A percentile compares a stretch with the other conserved stretches of the same genome.
Conservation (phyloP, 2,329 filamentous ascomycete species). For the Domatiomyces globalis region DNA sequence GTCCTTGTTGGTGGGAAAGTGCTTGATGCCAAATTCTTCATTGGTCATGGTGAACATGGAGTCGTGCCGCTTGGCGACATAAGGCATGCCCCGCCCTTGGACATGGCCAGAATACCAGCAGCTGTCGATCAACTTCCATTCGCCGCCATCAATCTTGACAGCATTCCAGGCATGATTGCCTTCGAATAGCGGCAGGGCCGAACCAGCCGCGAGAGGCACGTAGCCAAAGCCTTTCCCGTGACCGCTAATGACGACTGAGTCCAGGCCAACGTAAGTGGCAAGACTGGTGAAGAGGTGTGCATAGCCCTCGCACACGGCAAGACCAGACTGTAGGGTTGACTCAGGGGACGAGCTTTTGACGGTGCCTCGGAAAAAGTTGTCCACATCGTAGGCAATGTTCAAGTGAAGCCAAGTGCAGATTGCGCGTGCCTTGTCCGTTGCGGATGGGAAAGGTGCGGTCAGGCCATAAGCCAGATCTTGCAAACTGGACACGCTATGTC, state of each 20-base stretch:
- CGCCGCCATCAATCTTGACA: constrained; percentile 68
- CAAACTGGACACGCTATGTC: constrained; percentile 56
- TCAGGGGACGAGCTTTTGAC: constrained; percentile 55
- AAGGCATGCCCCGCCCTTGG: constrained; percentile 39
- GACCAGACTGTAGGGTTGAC: constrained; percentile 59
- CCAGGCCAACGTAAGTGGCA: constrained; percentile 63
- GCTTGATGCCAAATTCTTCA: constrained; percentile 63
- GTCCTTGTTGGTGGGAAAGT: constrained; percentile 57
- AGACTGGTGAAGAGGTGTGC: constrained; percentile 68
- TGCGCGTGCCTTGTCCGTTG: constrained; percentile 78
- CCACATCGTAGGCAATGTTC: constrained; percentile 74
- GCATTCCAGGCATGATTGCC: constrained; percentile 83
- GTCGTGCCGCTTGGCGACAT: constrained; percentile 55
- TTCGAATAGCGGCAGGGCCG: constrained; percentile 50
- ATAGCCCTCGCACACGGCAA: constrained; percentile 86
- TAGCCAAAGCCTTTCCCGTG: constrained; percentile 82
- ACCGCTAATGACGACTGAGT: constrained; percentile 59
- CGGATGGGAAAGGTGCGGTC: constrained; percentile 63
- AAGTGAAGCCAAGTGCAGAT: constrained; percentile 95
- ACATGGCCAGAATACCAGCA: constrained; percentile 86
- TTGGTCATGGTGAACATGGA: constrained; percentile 50
- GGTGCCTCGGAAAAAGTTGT: constrained; percentile 60
- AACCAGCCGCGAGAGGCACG: constrained; percentile 45
- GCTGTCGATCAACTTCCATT: constrained; percentile 81
- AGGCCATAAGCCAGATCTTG: constrained; percentile 64